These are phyloP conservation scores for Trichosanthes cucumerina DNA, from an alignment of 306 rosid genomes.

Conservation along the genomic window DNA sequence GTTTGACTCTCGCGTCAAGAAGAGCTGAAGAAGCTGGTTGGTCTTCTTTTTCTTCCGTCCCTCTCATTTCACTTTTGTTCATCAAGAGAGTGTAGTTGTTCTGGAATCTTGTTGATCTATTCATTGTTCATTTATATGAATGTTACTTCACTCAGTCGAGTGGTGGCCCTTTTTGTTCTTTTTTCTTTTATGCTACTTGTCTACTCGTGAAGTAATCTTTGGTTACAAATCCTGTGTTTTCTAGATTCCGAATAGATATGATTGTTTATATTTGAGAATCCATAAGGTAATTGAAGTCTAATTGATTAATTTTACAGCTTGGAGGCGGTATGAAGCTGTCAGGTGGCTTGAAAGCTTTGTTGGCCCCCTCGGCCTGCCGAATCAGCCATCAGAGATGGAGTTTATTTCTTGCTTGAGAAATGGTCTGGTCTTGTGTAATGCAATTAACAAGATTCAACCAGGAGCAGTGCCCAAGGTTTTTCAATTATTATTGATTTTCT, in stretches of 20 bases:
- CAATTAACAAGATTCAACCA: slow-evolving; percentile 83
- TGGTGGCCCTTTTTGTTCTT: background rate
- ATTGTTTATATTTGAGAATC: background rate
- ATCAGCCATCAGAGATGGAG: slow-evolving; percentile 66
- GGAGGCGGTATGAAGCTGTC: slow-evolving; percentile 83
- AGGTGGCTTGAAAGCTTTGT: slow-evolving; percentile 72
- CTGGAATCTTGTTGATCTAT: background rate
- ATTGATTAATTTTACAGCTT: slow-evolving; percentile 31
- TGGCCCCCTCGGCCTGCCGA: slow-evolving; percentile 63
- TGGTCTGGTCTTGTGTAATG: slow-evolving; percentile 73
- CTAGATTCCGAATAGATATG: background rate
- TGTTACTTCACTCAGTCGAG: background rate
- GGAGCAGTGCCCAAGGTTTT: slow-evolving; percentile 77
- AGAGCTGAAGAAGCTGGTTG: slow-evolving; percentile 90
- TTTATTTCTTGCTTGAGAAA: slow-evolving; percentile 87
- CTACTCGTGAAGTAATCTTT: background rate
- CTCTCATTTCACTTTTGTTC: background rate
- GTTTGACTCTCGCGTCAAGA: slow-evolving; percentile 58
- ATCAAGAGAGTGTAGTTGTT: background rate
- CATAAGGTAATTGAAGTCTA: background rate
- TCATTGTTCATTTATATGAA: slow-evolving; percentile 4
- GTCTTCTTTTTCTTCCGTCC: slow-evolving; percentile 2
- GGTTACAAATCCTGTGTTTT: background rate
- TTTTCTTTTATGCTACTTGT: background rate
- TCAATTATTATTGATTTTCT: background rate